Evolutionary conservation across 305 asterid genomes (phyloP).

Genomic region (Caryopteris hybrid): DNA sequence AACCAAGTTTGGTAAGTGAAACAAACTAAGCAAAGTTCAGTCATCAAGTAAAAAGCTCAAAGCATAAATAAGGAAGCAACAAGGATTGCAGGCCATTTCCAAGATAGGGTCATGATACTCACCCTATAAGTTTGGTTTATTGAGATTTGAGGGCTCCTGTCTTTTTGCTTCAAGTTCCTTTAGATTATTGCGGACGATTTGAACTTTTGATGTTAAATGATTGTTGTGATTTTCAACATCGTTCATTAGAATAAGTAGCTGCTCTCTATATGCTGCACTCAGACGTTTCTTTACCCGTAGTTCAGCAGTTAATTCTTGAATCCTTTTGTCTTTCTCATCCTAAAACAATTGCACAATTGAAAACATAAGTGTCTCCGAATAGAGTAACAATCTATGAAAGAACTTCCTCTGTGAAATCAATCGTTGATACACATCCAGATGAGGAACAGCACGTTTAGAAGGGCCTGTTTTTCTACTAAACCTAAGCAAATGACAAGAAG

Average conservation of each 20-base stretch:
- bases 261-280: slow-evolving; percentile 66
- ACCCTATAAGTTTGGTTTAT: slow-evolving; percentile 29
- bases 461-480: background rate
- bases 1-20: slow-evolving; percentile 2
- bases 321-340: slow-evolving; percentile 78
- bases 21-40: background rate
- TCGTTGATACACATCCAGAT: background rate
- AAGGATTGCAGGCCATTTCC: slow-evolving; percentile 3
- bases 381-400: background rate
- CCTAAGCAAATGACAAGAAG: slow-evolving; percentile 1
- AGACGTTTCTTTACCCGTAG: slow-evolving; percentile 62
- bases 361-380: slow-evolving; percentile 4
- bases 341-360: slow-evolving; percentile 23
- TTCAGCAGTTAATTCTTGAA: slow-evolving; percentile 70
- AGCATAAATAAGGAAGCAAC: background rate
- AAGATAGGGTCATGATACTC: slow-evolving; percentile 15
- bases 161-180: slow-evolving; percentile 51
- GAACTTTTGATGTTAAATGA: slow-evolving; percentile 52
- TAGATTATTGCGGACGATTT: slow-evolving; percentile 42
- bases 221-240: slow-evolving; percentile 68
- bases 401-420: background rate
- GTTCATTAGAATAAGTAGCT: slow-evolving; percentile 54
- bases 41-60: background rate
- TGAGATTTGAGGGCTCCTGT: slow-evolving; percentile 31
- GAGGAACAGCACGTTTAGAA: background rate